phyloP scores from a whole-genome alignment of 768 basidiomycete species.

The Boletus fagicola region DNA sequence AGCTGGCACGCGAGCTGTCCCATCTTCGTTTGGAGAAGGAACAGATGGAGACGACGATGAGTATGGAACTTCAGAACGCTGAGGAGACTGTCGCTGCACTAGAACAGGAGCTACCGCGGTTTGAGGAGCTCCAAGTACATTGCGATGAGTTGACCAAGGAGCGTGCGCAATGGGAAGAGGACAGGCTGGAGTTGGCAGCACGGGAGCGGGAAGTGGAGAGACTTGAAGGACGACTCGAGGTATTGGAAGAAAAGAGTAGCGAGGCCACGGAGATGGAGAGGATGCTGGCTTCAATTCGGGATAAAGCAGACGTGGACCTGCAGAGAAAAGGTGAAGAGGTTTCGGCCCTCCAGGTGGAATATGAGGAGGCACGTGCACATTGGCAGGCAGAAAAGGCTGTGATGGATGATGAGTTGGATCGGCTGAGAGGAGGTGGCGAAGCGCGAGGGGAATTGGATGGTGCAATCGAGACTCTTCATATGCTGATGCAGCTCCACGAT shows the following conservation, averaged over 20 bases:
- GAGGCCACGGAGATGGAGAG: conserved; percentile 43
- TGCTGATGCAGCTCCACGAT: conserved; percentile 54
- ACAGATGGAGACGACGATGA: conserved; percentile 61
- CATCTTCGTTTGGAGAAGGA: conserved; percentile 66
- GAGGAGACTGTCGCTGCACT: conserved; percentile 62
- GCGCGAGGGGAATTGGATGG: conserved; percentile 51
- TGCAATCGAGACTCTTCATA: conserved; percentile 46
- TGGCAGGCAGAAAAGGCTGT: conserved; percentile 51
- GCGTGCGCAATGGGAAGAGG: conserved; percentile 49
- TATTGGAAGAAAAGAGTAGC: conserved; percentile 42
- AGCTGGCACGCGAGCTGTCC: conserved; percentile 60
- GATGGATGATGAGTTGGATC: conserved; percentile 53
- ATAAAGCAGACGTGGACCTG: conserved; percentile 36
- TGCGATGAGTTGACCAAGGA: conserved; percentile 49
- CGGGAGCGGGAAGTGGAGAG: conserved; percentile 36
- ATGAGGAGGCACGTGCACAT: conserved; percentile 45
- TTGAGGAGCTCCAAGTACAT: conserved; percentile 48
- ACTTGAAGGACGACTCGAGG: conserved; percentile 43
- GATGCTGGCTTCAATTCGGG: conserved; percentile 36
- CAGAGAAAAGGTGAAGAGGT: conserved; percentile 43
- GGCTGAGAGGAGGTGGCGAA: conserved; percentile 37
- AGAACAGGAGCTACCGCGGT: conserved; percentile 51
- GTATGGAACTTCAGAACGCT: conserved; percentile 62
- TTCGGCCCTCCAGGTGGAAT: conserved; percentile 36
- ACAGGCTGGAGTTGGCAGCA: conserved; percentile 40